Evolutionary conservation across 2,329 filamentous ascomycete species (phyloP).

Genomic region (Mycosphaerella sp.): DNA sequence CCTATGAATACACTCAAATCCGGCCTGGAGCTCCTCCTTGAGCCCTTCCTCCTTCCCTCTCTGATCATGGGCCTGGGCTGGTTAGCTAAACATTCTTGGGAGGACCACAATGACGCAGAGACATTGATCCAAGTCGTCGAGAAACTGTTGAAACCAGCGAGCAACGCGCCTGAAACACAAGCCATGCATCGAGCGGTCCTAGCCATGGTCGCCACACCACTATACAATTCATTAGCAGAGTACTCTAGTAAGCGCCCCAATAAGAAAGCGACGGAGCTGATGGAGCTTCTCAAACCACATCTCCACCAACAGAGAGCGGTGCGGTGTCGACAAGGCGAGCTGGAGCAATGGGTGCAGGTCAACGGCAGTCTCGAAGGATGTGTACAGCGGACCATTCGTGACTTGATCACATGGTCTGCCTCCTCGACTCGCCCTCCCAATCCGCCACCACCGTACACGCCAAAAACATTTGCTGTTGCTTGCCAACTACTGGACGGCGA

Average conservation of each 20-base stretch:
- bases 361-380: slow-evolving; percentile 29
- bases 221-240: slow-evolving; percentile 61
- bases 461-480: slow-evolving; percentile 60
- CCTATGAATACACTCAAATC: slow-evolving; percentile 65
- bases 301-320: slow-evolving; percentile 55
- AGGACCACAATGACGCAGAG: slow-evolving; percentile 57
- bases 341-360: slow-evolving; percentile 56
- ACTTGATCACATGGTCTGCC: slow-evolving; percentile 60
- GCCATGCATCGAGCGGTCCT: slow-evolving; percentile 66
- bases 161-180: slow-evolving; percentile 65
- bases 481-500: slow-evolving; percentile 57
- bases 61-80: slow-evolving; percentile 68
- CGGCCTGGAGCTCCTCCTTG: slow-evolving; percentile 72
- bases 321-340: slow-evolving; percentile 57
- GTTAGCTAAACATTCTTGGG: slow-evolving; percentile 64
- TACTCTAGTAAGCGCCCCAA: slow-evolving; percentile 63
- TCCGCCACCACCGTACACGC: slow-evolving; percentile 61
- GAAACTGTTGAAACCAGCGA: slow-evolving; percentile 62
- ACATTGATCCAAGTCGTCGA: slow-evolving; percentile 66
- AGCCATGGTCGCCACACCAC: slow-evolving; percentile 61
- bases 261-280: slow-evolving; percentile 61
- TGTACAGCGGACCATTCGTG: slow-evolving; percentile 56
- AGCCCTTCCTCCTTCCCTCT: slow-evolving; percentile 73
- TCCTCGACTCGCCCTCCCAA: slow-evolving; percentile 40
- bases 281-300: slow-evolving; percentile 58